Base-by-base conservation (phyloP, 495 filamentous ascomycete genomes). In the Aspergillus bridgeri region DNA sequence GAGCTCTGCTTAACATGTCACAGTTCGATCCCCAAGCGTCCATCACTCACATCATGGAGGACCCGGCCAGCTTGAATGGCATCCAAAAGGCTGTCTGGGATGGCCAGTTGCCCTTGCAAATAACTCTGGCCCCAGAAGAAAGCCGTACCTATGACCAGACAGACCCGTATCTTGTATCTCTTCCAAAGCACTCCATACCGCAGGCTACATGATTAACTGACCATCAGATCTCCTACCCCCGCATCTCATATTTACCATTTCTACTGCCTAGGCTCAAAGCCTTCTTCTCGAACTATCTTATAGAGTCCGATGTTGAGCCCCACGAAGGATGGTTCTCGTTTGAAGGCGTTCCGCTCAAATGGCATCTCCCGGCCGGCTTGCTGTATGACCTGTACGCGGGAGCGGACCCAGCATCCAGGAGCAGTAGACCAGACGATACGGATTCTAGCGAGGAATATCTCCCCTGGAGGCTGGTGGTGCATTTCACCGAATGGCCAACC, bases 331-430 rank as follows among this genome's bases (percentile, higher is more conserved):
- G 88, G 87, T 81, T 91, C 52, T 83, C 83, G 6, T 89, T 87
- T 64, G 85, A 90, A 61, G 79, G 79, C 29, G 85, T 98, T 69
- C 86, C 92, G 63, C 69, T 92, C 76, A 87, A 95, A 85, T 87
- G 91, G 88, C 76, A 96, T 71, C 88, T 96, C 56, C 89, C 93
- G 2, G 73, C 93, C 27, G 94, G 95, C 8, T 79, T 99, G 20
- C 81, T 98, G 24, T 90, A 89, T 67, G 94, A 99, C 70, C 82
- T 98, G 13, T 96, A 89, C 56, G 86, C 86, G 1, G 88, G 86
- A 18, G 78, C 77, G 19, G 82, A 86, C 49, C 84, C 85, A 2
- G 76, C 79, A 3, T 76, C 75, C 18, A 73, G 76, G 55, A 50
- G 53, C 0, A 55, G 45, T 20, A 61, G 59, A 1, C 24, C 51